phyloP scores from a whole-genome alignment of 1,139 yeast genomes.

The Candida dubliniensis region DNA sequence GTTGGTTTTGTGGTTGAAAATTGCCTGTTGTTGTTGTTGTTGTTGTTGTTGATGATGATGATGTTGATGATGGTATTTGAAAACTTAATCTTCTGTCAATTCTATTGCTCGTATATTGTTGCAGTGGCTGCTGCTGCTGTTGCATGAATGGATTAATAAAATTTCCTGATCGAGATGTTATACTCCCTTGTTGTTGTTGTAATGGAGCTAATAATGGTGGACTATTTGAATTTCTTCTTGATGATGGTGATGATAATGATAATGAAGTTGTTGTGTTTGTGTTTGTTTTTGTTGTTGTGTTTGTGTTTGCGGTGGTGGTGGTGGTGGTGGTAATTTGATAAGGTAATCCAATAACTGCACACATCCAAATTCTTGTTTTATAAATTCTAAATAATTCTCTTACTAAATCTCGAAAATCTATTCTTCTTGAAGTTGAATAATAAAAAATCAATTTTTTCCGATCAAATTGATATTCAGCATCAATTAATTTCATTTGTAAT shows the following conservation, averaged over 20 bases:
- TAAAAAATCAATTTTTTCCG: conserved; percentile 90
- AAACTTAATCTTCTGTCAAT: conserved; percentile 13
- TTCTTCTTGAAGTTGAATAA: conserved; percentile 70
- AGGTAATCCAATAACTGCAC: conserved; percentile 63
- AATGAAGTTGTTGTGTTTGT: background rate
- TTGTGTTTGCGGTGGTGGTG: too few relatives aligned
- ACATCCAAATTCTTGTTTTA: conserved; percentile 97
- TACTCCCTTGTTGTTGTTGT: background rate
- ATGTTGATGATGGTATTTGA: conserved; percentile 9
- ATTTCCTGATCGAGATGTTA: conserved; percentile 1
- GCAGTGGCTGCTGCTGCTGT: conserved; percentile 9
- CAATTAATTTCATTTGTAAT: conserved; percentile 48
- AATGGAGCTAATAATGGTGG: conserved; percentile 7
- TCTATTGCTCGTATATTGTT: conserved; percentile 5
- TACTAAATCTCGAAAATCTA: conserved; percentile 90
- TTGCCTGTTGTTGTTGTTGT: too few relatives aligned
- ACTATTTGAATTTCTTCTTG: conserved; percentile 13
- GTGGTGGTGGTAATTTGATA: conserved; percentile 14
- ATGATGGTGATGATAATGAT: conserved; percentile 1
- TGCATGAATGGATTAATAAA: conserved; percentile 12
- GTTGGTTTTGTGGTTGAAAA: conserved; percentile 7
- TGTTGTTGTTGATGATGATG: conserved; percentile 5
- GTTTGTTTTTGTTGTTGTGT: too few relatives aligned
- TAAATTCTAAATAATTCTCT: conserved; percentile 88
- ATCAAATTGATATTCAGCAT: conserved; percentile 96